Evolutionary conservation across 1,284 basidiomycete species (phyloP).

Genomic region (Irpex sp.): DNA sequence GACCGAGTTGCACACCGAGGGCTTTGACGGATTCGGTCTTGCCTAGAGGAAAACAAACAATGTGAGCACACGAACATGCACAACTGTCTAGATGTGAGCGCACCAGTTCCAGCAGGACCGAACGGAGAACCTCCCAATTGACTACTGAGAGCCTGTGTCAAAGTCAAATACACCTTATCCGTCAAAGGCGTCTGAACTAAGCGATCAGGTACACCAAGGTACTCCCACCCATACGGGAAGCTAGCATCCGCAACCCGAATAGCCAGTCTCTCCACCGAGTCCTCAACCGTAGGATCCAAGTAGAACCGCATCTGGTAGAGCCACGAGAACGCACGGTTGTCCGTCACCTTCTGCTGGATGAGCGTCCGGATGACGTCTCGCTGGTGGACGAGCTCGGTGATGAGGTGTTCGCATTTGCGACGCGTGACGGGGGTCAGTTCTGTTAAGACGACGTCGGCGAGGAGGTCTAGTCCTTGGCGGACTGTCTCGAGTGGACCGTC

Average conservation of each 20-base stretch:
- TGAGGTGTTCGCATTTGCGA: constrained; percentile 97
- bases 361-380: constrained; percentile 90
- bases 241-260: constrained; percentile 89
- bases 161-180: constrained; percentile 94
- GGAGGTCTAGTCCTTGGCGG: constrained; percentile 82
- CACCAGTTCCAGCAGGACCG: constrained; percentile 96
- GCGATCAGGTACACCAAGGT: constrained; percentile 94
- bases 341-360: constrained; percentile 61
- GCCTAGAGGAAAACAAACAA: constrained; percentile 39
- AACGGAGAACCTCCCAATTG: constrained; percentile 97
- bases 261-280: constrained; percentile 77
- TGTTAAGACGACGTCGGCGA: constrained; percentile 93
- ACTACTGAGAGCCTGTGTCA: constrained; percentile 94
- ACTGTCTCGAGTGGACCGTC: constrained; percentile 75
- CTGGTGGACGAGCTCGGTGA: constrained; percentile 98
- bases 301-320: constrained; percentile 99
- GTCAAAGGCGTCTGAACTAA: constrained; percentile 98
- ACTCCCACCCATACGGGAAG: constrained; percentile 99
- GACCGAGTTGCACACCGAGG: constrained; percentile 94
- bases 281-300: constrained; percentile 66
- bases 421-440: constrained; percentile 88
- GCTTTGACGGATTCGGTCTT: constrained; percentile 99
- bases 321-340: constrained; percentile 85
- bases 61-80: not conserved
- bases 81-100: constrained; percentile 8